Evolutionary conservation across 768 basidiomycete species (phyloP), one percentile per base, ranked within the genome.

Genomic region (Omphalotus guepiniiformis): DNA sequence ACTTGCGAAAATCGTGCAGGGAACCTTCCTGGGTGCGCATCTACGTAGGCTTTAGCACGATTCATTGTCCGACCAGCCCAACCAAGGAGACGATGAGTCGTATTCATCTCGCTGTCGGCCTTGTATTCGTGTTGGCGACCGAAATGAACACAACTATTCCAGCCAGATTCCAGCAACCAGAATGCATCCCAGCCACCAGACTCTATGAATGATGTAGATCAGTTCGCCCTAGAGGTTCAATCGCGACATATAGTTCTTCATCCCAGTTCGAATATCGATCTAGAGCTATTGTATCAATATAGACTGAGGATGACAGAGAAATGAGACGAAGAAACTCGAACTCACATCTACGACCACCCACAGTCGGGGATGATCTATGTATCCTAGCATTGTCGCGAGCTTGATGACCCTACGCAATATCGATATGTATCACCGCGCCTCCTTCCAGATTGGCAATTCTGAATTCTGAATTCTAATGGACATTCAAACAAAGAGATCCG

Each of bases 171-270:
- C 87, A 78, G 21, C 91, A 75, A 23, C 90, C 80, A 84, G 2
- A 87, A 93, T 0, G 93, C 95, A 53, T 92, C 90, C 93, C 93
- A 97, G n/a, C 60, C 50, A 4, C 88, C 85, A 18, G 73, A 64
- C 52, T 88, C 86, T 82, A 52, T 22, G 7, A 30, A 1, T 18
- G n/a, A 16, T 16, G 1, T 6, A 23, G 34, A 22, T 30, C 27
- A 39, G 6, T 12, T 11, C 5, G 18, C 12, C 16, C 25, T 29
- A 50, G n/a, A 12, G 19, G 49, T 78, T 81, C 80, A 62, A 93
- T 94, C 0, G 89, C 89, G 51, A n/a, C n/a, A 94, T 93, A 63
- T 90, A 91, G 55, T 93, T 97, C 72, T 94, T 94, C 93, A 97
- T 94, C 2, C 93, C 94, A 0, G 87, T 89, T 12, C 74, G 68